Evolutionary conservation across 108 stramenopile species (phyloP).

Genomic region (Epipyxis sp.): DNA sequence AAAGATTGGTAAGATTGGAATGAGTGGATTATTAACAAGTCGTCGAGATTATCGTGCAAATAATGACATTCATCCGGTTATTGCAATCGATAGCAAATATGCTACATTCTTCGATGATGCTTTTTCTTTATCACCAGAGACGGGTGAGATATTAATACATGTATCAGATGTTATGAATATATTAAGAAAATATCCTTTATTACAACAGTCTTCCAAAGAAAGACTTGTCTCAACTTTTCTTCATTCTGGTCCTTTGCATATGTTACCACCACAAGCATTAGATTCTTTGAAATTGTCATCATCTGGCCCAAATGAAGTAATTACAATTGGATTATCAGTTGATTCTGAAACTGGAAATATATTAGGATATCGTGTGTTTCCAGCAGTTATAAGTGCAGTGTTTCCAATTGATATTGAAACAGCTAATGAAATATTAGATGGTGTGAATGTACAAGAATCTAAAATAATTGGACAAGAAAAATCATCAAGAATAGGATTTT

Average conservation of each 20-base stretch:
- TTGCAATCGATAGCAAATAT: background rate
- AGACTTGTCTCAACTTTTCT: background rate
- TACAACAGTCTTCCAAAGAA: background rate
- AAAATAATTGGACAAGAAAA: no score
- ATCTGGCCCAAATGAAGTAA: background rate
- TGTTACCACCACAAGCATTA: constrained; percentile 4
- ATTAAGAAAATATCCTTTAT: background rate
- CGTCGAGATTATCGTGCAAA: background rate
- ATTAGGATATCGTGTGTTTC: background rate
- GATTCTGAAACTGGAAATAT: background rate
- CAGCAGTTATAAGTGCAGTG: background rate
- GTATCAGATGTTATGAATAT: background rate
- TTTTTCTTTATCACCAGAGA: background rate
- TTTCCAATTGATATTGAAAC: background rate
- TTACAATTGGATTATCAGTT: background rate
- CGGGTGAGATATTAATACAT: constrained; percentile 6
- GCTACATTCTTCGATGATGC: background rate
- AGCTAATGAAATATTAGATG: background rate
- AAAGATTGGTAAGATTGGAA: background rate
- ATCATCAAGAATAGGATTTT: no score
- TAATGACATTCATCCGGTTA: background rate
- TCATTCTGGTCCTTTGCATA: background rate
- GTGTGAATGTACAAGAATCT: background rate
- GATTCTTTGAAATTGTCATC: background rate
- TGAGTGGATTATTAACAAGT: no score